Percentiles rank a stretch among this genome's conserved stretches.
Evolutionary conservation across 2,329 filamentous ascomycete genomes (phyloP).

Genomic region (Tympanopsis confertula): DNA sequence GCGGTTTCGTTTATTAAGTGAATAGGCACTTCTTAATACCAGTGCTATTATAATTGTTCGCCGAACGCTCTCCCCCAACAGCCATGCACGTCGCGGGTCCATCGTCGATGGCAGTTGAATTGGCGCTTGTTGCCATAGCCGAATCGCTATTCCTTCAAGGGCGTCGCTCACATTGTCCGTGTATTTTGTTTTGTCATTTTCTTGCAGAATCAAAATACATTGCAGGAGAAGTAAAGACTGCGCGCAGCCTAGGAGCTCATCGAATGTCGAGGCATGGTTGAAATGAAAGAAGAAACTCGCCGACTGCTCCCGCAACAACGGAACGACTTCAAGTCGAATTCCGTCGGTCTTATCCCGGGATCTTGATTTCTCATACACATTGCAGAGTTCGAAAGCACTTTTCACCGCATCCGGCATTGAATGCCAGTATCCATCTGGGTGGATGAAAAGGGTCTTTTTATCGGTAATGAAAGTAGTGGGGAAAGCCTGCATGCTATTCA

Average conservation of each 20-base stretch:
- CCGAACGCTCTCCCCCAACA: slow-evolving; percentile 16
- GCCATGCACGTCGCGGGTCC: slow-evolving; percentile 14
- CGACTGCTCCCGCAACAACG: neutral
- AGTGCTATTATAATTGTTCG: slow-evolving; percentile 17
- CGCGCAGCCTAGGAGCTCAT: slow-evolving; percentile 11
- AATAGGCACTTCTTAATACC: slow-evolving; percentile 16
- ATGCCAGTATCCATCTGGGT: neutral
- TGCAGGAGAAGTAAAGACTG: slow-evolving; percentile 13
- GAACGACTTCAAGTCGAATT: too few species aligned
- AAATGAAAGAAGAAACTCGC: slow-evolving; percentile 8
- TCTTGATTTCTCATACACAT: too few species aligned
- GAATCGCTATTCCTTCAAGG: slow-evolving; percentile 6
- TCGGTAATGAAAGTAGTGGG: neutral
- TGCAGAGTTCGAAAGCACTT: slow-evolving; percentile 8
- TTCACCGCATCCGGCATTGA: neutral
- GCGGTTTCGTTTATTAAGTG: slow-evolving; percentile 11
- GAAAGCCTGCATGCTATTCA: neutral
- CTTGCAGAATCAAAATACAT: slow-evolving; percentile 10
- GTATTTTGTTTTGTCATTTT: slow-evolving; percentile 1
- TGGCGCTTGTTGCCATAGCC: slow-evolving; percentile 13
- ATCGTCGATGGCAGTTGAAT: slow-evolving; percentile 10
- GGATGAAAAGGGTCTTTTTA: neutral
- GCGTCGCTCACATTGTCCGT: neutral
- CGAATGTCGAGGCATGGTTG: slow-evolving; percentile 7
- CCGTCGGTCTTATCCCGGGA: too few species aligned